A percentile compares a stretch with the other conserved stretches of the same genome.
Conservation (phyloP, 106 monocot genomes). For the Platanthera guangdongensis region DNA sequence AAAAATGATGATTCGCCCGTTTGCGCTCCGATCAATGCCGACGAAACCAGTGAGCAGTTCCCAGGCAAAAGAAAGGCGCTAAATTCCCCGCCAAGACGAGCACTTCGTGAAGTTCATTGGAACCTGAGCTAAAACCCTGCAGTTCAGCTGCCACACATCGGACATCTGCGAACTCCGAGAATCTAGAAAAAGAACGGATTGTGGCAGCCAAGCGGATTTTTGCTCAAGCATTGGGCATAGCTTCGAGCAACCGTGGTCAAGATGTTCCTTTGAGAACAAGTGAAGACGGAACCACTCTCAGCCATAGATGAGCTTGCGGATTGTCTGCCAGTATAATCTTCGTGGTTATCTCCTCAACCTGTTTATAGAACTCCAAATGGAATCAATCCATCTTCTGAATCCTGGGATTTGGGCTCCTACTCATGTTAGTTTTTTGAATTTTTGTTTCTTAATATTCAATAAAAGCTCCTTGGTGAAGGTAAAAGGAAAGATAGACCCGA, state of each 20-base stretch:
- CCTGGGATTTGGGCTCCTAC: background rate
- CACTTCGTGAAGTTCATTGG: background rate
- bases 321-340: background rate
- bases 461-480: background rate
- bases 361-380: background rate
- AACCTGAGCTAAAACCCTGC: background rate
- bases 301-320: background rate
- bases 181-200: constrained; percentile 47
- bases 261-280: constrained; percentile 12
- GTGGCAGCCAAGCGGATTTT: constrained; percentile 87
- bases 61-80: background rate
- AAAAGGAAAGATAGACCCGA: background rate
- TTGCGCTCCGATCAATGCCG: background rate
- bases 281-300: background rate
- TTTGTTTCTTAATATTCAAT: background rate
- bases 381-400: background rate
- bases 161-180: constrained; percentile 5
- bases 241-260: constrained; percentile 23
- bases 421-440: background rate
- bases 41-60: background rate
- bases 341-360: background rate
- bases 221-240: constrained; percentile 59
- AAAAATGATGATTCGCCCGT: background rate
- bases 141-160: background rate
- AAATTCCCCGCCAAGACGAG: background rate